Evolutionary conservation across 2,329 filamentous ascomycete species (phyloP).

Genomic region (Clarireedia homoeocarpa): DNA sequence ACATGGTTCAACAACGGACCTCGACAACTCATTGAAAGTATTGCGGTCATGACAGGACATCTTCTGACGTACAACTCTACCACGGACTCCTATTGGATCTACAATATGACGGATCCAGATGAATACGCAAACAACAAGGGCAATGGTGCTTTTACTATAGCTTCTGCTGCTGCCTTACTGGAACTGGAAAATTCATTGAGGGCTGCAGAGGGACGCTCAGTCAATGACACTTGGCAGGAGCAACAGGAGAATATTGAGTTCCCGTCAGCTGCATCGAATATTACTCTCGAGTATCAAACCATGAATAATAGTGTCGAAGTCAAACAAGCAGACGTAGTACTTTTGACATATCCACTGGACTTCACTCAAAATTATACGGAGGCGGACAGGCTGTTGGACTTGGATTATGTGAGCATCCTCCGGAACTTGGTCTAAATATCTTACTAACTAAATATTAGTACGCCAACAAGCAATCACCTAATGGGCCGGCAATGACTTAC

Average conservation of each 20-base stretch:
- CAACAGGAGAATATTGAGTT: conserved; percentile 49
- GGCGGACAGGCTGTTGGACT: conserved; percentile 39
- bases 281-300: conserved; percentile 55
- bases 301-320: conserved; percentile 61
- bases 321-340: conserved; percentile 64
- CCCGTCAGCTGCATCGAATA: conserved; percentile 45
- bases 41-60: conserved; percentile 54
- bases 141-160: conserved; percentile 59
- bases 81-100: conserved; percentile 37
- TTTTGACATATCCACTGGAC: conserved; percentile 57
- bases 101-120: conserved; percentile 63
- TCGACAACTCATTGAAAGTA: conserved; percentile 56
- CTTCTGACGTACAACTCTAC: conserved; percentile 52
- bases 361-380: conserved; percentile 48
- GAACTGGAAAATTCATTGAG: conserved; percentile 36
- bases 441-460: conserved; percentile 37
- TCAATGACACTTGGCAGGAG: conserved; percentile 50
- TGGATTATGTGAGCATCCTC: conserved; percentile 48
- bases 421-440: background rate
- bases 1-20: conserved; percentile 35
- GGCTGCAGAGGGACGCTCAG: conserved; percentile 16
- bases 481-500: conserved; percentile 68
- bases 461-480: conserved; percentile 57
- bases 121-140: conserved; percentile 36
- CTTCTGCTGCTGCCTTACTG: conserved; percentile 34